These are phyloP conservation scores for Viola pubescens DNA, from an alignment of 441 rosid species.

Conservation along the genomic window DNA sequence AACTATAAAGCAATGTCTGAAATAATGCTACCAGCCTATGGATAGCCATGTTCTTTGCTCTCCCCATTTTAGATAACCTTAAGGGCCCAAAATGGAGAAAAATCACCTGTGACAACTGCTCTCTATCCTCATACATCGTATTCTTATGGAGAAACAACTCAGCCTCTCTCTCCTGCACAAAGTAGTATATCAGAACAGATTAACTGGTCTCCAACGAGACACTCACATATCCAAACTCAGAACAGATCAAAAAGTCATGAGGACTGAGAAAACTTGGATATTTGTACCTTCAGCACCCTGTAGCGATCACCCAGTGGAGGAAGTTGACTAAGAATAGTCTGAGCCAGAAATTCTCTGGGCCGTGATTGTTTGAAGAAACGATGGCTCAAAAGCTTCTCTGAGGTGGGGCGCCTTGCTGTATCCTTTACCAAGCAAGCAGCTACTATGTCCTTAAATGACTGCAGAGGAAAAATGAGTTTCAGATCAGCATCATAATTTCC, in stretches of 20 bases:
- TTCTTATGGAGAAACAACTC: constrained; percentile 84
- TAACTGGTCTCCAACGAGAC: no score
- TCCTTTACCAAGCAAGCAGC: constrained; percentile 95
- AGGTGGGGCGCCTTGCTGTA: constrained; percentile 91
- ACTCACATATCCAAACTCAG: no score
- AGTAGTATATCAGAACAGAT: constrained; percentile 22
- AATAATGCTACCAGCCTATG: neutral
- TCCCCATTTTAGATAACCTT: no score
- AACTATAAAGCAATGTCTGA: neutral
- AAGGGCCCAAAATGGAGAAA: constrained; percentile 10
- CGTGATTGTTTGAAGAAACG: constrained; percentile 80
- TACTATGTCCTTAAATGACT: constrained; percentile 95
- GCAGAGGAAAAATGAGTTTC: constrained; percentile 20
- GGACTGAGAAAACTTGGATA: constrained; percentile 9
- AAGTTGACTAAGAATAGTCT: constrained; percentile 60
- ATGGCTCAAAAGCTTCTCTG: constrained; percentile 89
- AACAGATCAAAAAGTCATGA: constrained; percentile 8
- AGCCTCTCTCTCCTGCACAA: constrained; percentile 68
- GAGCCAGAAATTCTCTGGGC: constrained; percentile 50
- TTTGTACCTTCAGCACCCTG: constrained; percentile 68
- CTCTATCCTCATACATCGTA: constrained; percentile 69
- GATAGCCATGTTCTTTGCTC: no score
- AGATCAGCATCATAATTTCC: constrained; percentile 16
- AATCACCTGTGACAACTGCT: constrained; percentile 76
- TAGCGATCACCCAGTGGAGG: constrained; percentile 93